Evolutionary conservation across 768 basidiomycete genomes (phyloP).

Genomic region (Termitomyces sp.): DNA sequence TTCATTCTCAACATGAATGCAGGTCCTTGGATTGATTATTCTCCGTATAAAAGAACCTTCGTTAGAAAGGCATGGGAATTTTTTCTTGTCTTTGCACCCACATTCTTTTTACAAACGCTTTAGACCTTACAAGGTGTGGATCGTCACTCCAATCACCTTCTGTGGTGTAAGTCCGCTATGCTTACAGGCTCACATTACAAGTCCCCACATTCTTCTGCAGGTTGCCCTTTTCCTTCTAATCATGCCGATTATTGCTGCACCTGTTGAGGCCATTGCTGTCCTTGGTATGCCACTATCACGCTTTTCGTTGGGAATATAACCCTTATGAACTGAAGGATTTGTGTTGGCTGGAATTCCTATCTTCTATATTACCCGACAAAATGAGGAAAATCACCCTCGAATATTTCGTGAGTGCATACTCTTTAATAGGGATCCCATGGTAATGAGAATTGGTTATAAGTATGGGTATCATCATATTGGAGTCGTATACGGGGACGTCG

Average conservation of each 20-base stretch:
- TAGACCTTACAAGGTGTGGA: conserved; percentile 92
- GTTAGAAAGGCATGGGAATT: conserved; percentile 57
- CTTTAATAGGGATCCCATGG: background rate
- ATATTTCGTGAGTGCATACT: conserved; percentile 37
- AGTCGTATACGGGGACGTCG: conserved; percentile 52
- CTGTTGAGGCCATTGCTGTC: conserved; percentile 82
- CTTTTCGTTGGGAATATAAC: background rate
- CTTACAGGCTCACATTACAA: background rate
- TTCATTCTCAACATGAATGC: background rate
- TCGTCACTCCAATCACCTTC: conserved; percentile 86
- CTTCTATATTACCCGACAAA: conserved; percentile 73
- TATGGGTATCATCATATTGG: conserved; percentile 38
- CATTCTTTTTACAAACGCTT: background rate
- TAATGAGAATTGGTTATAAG: conserved; percentile 26
- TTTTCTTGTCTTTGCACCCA: background rate
- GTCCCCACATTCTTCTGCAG: conserved; percentile 33
- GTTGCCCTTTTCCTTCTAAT: conserved; percentile 87
- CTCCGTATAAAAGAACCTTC: conserved; percentile 88
- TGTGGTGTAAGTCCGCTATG: conserved; percentile 61
- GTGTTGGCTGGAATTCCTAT: conserved; percentile 78
- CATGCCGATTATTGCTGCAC: conserved; percentile 95
- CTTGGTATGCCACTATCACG: conserved; percentile 53
- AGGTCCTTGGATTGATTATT: conserved; percentile 88
- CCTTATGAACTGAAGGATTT: conserved; percentile 50
- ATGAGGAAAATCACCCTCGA: conserved; percentile 39